These are phyloP conservation scores for Mycena indigotica DNA, from an alignment of 768 basidiomycete genomes.

Conservation along the genomic window DNA sequence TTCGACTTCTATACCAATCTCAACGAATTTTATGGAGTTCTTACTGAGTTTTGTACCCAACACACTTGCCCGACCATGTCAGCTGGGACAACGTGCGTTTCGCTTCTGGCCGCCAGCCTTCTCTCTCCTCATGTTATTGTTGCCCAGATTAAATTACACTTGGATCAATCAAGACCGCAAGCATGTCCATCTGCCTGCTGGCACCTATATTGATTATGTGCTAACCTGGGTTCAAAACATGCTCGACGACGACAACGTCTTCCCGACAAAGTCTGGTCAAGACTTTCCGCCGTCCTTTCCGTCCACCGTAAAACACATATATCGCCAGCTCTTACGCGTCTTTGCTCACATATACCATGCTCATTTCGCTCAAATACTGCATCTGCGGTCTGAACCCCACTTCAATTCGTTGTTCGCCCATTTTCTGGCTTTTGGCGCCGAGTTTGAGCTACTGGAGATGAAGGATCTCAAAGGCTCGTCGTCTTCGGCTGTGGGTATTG, in stretches of 20 bases:
- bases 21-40: slow-evolving; percentile 94
- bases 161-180: slow-evolving; percentile 98
- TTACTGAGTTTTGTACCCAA: slow-evolving; percentile 92
- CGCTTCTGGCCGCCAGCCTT: background rate
- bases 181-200: slow-evolving; percentile 87
- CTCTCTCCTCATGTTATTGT: slow-evolving; percentile 3
- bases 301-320: slow-evolving; percentile 88
- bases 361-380: slow-evolving; percentile 88
- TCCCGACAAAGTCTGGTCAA: slow-evolving; percentile 96
- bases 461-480: slow-evolving; percentile 82
- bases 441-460: slow-evolving; percentile 88
- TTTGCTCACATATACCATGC: slow-evolving; percentile 98
- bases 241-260: slow-evolving; percentile 88
- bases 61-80: slow-evolving; percentile 92
- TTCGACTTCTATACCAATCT: slow-evolving; percentile 98
- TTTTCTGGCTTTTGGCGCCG: slow-evolving; percentile 92
- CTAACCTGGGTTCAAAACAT: slow-evolving; percentile 99
- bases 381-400: slow-evolving; percentile 91
- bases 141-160: slow-evolving; percentile 85
- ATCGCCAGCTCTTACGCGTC: slow-evolving; percentile 93
- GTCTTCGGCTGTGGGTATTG: slow-evolving; percentile 66
- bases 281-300: slow-evolving; percentile 92
- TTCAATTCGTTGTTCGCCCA: slow-evolving; percentile 98
- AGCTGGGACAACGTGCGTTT: slow-evolving; percentile 80
- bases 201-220: slow-evolving; percentile 98